Evolutionary conservation across 495 filamentous ascomycete species (phyloP), one percentile per base, ranked within the genome.

Genomic region (Sordaria brevicollis): DNA sequence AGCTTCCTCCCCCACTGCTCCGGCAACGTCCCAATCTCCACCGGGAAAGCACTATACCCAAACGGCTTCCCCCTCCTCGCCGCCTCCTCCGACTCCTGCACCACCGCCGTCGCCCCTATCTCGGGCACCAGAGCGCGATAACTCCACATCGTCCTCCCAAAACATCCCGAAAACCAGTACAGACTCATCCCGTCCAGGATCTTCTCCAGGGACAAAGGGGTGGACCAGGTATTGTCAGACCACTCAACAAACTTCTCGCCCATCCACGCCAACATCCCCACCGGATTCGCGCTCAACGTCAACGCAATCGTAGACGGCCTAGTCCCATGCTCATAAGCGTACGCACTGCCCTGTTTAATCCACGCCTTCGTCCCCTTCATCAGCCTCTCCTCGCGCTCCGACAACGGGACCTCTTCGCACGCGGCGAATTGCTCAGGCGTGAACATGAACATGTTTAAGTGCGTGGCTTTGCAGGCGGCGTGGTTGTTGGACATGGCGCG

Each of bases 181-280:
- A 91, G 75, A 2, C 83, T 86, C 25, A 90, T 80, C 2, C 81
- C 76, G 35, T 85, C 83, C 4, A 91, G 81, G 36, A 92, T 89
- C 6, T 78, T 82, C 21, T 89, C 80, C 3, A 85, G 67, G 6
- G 81, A 65, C 1, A 88, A 82, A 6, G 83, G 77, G n/a, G n/a
- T n/a, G n/a, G n/a, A n/a, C n/a, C n/a, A 2, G 79, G 77, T 3
- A 11, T 71, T 71, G 69, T 91, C 89, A 5, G 81, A 80, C 90
- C 89, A 91, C 54, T 86, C 83, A 21, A 90, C 71, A 72, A 87
- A 86, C 73, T 92, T 92, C 76, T 92, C 90, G 25, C 87, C 89
- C 66, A 90, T 78, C 89, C 90, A 92, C 33, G 88, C 84, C 4
- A 92, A 80, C 29, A 91, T 79, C 0, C 88, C 87, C 1, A 92